Percentiles rank a stretch among this genome's conserved stretches.
Conservation (phyloP, 2,329 filamentous ascomycete species). For the Triangularia setosa region DNA sequence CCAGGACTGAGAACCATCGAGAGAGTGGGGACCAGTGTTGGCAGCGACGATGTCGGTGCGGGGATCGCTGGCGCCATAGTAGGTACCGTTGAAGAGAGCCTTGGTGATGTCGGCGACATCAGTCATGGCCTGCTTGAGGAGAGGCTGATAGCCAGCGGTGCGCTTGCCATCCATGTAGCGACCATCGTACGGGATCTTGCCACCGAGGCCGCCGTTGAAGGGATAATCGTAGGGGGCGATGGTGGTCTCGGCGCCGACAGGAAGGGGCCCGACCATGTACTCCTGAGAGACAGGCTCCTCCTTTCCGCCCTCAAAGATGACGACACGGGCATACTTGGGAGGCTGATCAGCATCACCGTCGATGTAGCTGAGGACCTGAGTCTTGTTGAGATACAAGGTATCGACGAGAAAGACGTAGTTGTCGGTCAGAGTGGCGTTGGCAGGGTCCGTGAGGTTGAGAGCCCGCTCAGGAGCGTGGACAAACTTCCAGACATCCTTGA, state of each 20-base stretch:
- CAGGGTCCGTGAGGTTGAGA: constrained; percentile 42
- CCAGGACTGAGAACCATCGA: constrained; percentile 39
- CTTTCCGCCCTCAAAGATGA: constrained; percentile 43
- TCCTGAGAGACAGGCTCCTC: constrained; percentile 42
- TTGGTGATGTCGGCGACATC: constrained; percentile 39
- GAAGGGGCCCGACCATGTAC: constrained; percentile 48
- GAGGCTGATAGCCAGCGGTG: constrained; percentile 31
- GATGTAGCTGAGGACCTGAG: constrained; percentile 41
- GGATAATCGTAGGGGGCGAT: constrained; percentile 39
- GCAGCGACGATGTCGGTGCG: constrained; percentile 33
- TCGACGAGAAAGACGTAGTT: constrained; percentile 47
- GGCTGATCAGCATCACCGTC: constrained; percentile 35
- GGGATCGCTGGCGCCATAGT: constrained; percentile 31
- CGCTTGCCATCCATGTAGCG: constrained; percentile 33
- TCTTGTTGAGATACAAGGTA: constrained; percentile 46
- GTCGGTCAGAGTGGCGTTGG: constrained; percentile 37
- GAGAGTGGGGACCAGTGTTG: constrained; percentile 35
- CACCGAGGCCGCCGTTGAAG: constrained; percentile 41
- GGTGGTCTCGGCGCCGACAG: constrained; percentile 36
- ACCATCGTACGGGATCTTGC: constrained; percentile 35
- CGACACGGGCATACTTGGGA: constrained; percentile 41
- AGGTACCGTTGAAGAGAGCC: constrained; percentile 35
- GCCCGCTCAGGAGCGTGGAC: constrained; percentile 38
- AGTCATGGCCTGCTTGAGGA: constrained; percentile 34
- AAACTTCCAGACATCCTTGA: constrained; percentile 40